Conservation (phyloP, 2,329 filamentous ascomycete genomes). For the Ascomycota sp. region DNA sequence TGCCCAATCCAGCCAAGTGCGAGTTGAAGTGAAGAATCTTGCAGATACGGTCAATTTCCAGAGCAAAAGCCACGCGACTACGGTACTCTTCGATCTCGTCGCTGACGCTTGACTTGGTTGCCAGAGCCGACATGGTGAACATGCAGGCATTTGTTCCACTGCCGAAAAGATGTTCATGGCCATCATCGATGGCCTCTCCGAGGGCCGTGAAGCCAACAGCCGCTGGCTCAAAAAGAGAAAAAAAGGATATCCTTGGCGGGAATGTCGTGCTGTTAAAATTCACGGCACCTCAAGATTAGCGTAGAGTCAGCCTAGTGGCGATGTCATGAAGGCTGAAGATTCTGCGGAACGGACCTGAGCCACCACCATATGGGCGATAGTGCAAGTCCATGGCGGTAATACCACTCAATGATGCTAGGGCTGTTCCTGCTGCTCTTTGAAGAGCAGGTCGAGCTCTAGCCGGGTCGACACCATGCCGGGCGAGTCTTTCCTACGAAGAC, state of each 20-base stretch:
- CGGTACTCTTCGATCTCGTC: constrained; percentile 51
- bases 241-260: constrained; percentile 18
- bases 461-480: no score
- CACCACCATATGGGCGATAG: no score
- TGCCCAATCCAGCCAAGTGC: neutral
- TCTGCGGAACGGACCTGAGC: no score
- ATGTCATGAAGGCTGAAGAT: no score
- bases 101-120: constrained; percentile 19
- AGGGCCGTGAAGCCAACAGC: constrained; percentile 50
- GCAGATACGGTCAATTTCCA: constrained; percentile 53
- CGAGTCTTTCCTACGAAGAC: no score
- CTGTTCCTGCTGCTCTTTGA: no score
- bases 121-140: constrained; percentile 30
- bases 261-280: constrained; percentile 31
- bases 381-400: no score
- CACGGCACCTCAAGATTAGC: neutral
- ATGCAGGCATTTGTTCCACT: constrained; percentile 54
- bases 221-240: constrained; percentile 36
- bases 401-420: no score
- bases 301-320: no score
- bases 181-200: constrained; percentile 36
- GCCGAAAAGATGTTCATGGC: constrained; percentile 41
- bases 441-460: no score
- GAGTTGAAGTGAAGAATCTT: constrained; percentile 40
- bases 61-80: constrained; percentile 54